Conservation (phyloP, 2,329 filamentous ascomycete species). For the Xylaria sp. region DNA sequence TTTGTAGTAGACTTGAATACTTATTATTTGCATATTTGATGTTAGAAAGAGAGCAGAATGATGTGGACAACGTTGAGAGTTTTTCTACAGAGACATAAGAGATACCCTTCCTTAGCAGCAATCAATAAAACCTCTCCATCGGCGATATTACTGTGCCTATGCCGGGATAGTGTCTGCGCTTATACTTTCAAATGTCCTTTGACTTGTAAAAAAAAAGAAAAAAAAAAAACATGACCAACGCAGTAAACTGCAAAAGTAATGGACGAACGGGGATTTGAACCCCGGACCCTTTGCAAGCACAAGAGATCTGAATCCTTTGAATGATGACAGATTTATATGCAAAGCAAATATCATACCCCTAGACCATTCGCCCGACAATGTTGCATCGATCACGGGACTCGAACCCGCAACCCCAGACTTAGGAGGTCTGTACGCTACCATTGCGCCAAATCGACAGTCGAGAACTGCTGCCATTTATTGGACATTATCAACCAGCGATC, state of each 20-base stretch:
- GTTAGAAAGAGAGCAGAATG: slow-evolving; percentile 10
- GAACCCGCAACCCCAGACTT: slow-evolving; percentile 34
- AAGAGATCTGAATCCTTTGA: background rate
- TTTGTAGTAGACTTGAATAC: slow-evolving; percentile 13
- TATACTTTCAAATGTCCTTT: too few relatives aligned
- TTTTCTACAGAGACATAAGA: slow-evolving; percentile 21
- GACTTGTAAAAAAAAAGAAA: background rate
- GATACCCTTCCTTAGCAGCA: slow-evolving; percentile 29
- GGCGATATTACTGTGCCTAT: background rate
- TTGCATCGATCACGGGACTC: slow-evolving; percentile 35
- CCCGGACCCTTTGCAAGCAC: slow-evolving; percentile 37
- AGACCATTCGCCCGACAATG: slow-evolving; percentile 33
- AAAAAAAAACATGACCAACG: background rate
- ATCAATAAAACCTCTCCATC: background rate
- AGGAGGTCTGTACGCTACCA: slow-evolving; percentile 34
- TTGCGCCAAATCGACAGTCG: slow-evolving; percentile 33
- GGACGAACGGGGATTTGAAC: slow-evolving; percentile 42
- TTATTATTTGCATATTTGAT: background rate
- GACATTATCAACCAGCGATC: background rate
- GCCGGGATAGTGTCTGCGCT: too few relatives aligned
- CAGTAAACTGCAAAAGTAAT: background rate
- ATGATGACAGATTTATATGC: slow-evolving; percentile 6
- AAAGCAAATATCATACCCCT: slow-evolving; percentile 41
- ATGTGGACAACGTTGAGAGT: slow-evolving; percentile 18
- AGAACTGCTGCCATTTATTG: background rate